phyloP scores from a whole-genome alignment of 768 basidiomycete species.

The Suillus decipiens region DNA sequence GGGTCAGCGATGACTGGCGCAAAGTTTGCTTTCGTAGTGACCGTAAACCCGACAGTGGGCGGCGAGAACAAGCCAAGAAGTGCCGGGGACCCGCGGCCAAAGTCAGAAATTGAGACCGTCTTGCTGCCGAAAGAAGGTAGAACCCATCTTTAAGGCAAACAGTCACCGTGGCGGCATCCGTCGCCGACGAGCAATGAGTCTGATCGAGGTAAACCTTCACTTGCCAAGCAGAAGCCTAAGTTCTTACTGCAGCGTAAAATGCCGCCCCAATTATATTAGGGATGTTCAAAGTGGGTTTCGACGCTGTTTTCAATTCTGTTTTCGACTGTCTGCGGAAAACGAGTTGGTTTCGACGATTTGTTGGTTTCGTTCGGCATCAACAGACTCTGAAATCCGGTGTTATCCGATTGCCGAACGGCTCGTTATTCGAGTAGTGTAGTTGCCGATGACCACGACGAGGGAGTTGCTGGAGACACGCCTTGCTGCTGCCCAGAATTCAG shows the following conservation, averaged over 20 bases:
- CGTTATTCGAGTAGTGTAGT: no score
- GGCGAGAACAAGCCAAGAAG: slow-evolving; percentile 27
- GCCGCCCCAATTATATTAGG: slow-evolving; percentile 33
- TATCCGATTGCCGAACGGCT: no score
- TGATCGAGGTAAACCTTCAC: slow-evolving; percentile 8
- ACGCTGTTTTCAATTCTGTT: no score
- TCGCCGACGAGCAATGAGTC: slow-evolving; percentile 22
- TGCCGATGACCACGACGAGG: no score
- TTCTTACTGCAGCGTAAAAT: slow-evolving; percentile 24
- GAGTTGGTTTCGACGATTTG: no score
- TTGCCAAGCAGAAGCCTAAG: neutral
- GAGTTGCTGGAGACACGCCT: no score
- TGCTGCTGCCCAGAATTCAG: no score
- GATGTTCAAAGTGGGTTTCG: no score
- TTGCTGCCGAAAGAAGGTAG: slow-evolving; percentile 17
- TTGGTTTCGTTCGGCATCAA: no score
- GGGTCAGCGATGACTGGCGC: slow-evolving; percentile 17
- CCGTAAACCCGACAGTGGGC: slow-evolving; percentile 17
- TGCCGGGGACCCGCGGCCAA: slow-evolving; percentile 27
- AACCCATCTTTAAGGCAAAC: slow-evolving; percentile 15
- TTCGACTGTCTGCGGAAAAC: no score
- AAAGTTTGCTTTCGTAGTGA: slow-evolving; percentile 20
- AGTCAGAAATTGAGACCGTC: slow-evolving; percentile 22
- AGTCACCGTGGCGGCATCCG: slow-evolving; percentile 20
- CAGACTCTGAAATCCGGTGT: no score